A percentile compares a stretch with the other conserved stretches of the same genome.
phyloP scores from a whole-genome alignment of 2,329 filamentous ascomycete genomes.

The Metarhizium anisopliae region DNA sequence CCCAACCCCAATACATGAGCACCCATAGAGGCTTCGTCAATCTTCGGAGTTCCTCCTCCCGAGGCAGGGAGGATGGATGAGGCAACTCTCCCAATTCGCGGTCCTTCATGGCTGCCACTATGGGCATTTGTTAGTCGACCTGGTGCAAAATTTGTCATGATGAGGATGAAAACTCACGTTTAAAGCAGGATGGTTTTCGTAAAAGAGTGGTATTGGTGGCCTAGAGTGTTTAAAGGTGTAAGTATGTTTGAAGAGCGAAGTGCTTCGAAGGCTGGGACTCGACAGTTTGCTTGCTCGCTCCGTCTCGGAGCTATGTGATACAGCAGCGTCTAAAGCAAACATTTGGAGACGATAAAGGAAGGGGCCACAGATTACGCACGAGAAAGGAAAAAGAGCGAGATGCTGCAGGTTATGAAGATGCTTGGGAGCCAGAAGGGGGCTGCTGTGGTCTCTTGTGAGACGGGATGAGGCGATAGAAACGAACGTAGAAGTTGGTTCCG shows the following conservation, averaged over 20 bases:
- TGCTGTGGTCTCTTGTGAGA: background rate
- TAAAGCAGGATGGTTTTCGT: background rate
- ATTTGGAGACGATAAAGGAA: background rate
- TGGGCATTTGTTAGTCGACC: conserved; percentile 8
- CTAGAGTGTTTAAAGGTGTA: background rate
- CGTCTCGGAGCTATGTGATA: background rate
- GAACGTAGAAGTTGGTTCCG: conserved; percentile 1
- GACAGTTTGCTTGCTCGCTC: background rate
- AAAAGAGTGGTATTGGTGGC: conserved; percentile 1
- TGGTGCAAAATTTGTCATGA: background rate
- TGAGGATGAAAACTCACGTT: conserved; percentile 11
- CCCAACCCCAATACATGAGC: background rate
- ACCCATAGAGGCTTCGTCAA: background rate
- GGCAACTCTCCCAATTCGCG: conserved; percentile 13
- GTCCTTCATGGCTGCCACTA: conserved; percentile 20
- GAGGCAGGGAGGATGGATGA: background rate
- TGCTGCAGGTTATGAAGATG: background rate
- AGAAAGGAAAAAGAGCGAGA: background rate
- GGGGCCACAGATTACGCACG: background rate
- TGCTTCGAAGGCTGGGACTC: background rate
- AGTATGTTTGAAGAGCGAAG: background rate
- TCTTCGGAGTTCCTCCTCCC: background rate
- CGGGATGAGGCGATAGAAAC: conserved; percentile 1
- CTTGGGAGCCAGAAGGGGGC: background rate
- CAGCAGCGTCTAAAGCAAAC: background rate